phyloP scores from a whole-genome alignment of 1,139 yeast species.

The Candida tetrigidarum region DNA sequence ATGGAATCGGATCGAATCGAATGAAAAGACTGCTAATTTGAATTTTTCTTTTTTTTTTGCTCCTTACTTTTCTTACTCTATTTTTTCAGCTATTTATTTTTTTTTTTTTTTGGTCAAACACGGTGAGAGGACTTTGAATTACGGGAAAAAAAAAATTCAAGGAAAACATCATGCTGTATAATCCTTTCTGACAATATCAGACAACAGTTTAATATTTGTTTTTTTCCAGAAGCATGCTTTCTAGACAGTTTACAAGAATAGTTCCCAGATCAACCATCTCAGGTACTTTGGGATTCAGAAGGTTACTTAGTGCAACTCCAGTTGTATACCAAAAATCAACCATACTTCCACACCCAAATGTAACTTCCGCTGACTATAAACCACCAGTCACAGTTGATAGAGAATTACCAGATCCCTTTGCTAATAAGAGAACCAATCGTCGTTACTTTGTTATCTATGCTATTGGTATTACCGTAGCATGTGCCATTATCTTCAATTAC shows the following conservation, averaged over 20 bases:
- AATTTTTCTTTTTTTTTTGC: no score
- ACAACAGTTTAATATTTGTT: no score
- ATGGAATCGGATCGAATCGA: no score
- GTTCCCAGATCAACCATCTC: background rate
- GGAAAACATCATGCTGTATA: no score
- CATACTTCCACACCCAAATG: conserved; percentile 5
- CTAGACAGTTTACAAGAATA: conserved; percentile 1
- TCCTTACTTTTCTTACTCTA: background rate
- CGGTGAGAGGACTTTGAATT: conserved; percentile 3
- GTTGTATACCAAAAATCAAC: background rate
- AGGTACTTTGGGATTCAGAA: background rate
- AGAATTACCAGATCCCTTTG: conserved; percentile 77
- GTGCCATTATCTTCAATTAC: conserved; percentile 82
- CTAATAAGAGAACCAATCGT: conserved; percentile 53
- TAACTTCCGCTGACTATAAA: conserved; percentile 9
- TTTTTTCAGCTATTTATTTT: background rate
- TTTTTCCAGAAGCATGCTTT: no score
- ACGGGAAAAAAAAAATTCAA: background rate
- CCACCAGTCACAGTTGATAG: conserved; percentile 56
- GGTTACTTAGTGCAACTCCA: background rate
- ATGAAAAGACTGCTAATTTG: no score
- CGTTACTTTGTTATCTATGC: conserved; percentile 63
- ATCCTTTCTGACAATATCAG: conserved; percentile 2
- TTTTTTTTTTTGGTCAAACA: background rate
- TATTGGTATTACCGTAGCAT: conserved; percentile 63